Evolutionary conservation across 2,329 filamentous ascomycete genomes (phyloP), one percentile per base, ranked within the genome.

Genomic region (Zasmidium cellare): DNA sequence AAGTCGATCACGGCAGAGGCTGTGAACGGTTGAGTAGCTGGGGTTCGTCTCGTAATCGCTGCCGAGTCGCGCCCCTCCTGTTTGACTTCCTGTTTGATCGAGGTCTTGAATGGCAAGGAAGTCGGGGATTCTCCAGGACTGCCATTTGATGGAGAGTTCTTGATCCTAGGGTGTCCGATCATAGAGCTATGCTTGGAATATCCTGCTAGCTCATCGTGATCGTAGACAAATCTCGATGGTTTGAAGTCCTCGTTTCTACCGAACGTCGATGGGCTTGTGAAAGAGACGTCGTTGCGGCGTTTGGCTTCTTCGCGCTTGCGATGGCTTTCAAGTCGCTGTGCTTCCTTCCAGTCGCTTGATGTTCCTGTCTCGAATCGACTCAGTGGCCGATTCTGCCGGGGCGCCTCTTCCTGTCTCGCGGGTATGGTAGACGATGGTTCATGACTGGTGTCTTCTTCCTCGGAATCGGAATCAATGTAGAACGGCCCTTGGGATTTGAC

Each of bases 271-370:
- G 24, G 31, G 24, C 25, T 35, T 28, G 9, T 41, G 35, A 35
- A 35, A 23, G 23, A 31, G 22, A 3, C 9, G 16, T 11, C 7
- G n/a, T 55, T 19, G 28, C 47, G 25, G 46, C 5, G 20, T 58
- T 50, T 45, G 44, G 24, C 52, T 24, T 47, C 44, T 22, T 46
- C 46, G 16, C n/a, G 2, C 35, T 31, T 46, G 28, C 38, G 20
- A 12, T 20, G 16, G 35, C 38, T 50, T 20, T n/a, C 20, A 14
- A 41, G 35, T 3, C 35, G 35, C 16, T 41, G 35, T 9, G 5
- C 12, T 9, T n/a, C 3, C 46, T 38, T 51, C 48, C 7, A n/a
- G 55, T 22, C 47, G 28, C 31, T 56, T 56, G 23, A 31, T 24
- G 18, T 41, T 38, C 20, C 38, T 19, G 9, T 51, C 47, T n/a